Evolutionary conservation across 1,139 yeast genomes (phyloP), one percentile per base, ranked within the genome.

Genomic region (Kurtzmaniella quercitrusa): DNA sequence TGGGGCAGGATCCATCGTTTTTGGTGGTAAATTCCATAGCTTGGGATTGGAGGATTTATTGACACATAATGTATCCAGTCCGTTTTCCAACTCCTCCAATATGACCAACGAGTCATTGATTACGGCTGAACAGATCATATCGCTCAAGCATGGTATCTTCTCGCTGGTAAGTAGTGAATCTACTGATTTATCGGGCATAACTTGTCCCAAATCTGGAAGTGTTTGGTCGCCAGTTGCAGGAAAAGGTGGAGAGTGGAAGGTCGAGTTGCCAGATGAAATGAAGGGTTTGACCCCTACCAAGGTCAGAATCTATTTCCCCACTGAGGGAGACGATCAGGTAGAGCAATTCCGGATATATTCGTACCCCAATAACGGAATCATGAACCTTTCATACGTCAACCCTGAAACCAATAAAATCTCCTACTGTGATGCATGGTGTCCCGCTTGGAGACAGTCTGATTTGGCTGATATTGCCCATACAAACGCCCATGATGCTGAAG

Each of bases 351-450:
- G 97, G 55, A 70, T 93, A 17, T 68, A 85, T 42, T 81, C 96
- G 0, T 70, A 77, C 45, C 98, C 98, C 1, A 77, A 89, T 38
- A 78, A 84, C 53, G 91, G 98, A 52, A 91, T 91, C 50, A 86
- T 93, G 96, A 93, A 93, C 59, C 65, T 93, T 52, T 82, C 96
- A 0, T 93, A 89, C 57, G 68, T 85, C 31, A 94, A 91, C 57
- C 95, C 95, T 2, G 52, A 60, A 1, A 75, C 89, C 1, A 81
- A 84, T 44, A 67, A 69, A 24, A 42, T 79, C 7, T 58, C 66
- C 3, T 66, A 64, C 51, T 93, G 98, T 70, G 96, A 90, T 60
- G 95, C 96, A 1, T 85, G 79, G 75, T 93, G 98, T 62, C 95
- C 97, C 0, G 63, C 85, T 36, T 55, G 62, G 3, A 61, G 66